phyloP scores from a whole-genome alignment of 2,329 filamentous ascomycete genomes.

The Didymella keratinophila region DNA sequence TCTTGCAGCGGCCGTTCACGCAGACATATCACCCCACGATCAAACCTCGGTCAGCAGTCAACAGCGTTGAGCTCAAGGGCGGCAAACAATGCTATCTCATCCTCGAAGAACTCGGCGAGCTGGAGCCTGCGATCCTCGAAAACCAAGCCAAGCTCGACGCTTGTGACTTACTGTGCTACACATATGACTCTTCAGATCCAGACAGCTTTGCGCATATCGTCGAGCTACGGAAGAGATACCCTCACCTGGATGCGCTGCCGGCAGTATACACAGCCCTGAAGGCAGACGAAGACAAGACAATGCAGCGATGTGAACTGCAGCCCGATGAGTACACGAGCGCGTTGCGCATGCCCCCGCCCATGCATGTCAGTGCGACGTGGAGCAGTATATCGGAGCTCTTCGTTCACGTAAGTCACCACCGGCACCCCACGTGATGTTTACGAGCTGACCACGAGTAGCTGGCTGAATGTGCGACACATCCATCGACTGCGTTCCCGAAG shows the following conservation, averaged over 20 bases:
- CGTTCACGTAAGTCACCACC: conserved; percentile 62
- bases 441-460: conserved; percentile 57
- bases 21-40: conserved; percentile 90
- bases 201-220: conserved; percentile 95
- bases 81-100: conserved; percentile 98
- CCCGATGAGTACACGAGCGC: conserved; percentile 89
- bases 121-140: conserved; percentile 94
- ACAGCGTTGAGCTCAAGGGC: conserved; percentile 93
- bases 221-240: conserved; percentile 77
- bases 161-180: conserved; percentile 93
- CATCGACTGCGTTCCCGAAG: conserved; percentile 87
- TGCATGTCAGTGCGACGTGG: conserved; percentile 97
- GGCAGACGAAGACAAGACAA: conserved; percentile 94
- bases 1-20: conserved; percentile 87
- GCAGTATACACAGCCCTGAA: conserved; percentile 93
- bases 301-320: conserved; percentile 86
- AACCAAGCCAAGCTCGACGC: conserved; percentile 89
- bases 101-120: conserved; percentile 89
- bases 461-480: conserved; percentile 90
- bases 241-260: conserved; percentile 86
- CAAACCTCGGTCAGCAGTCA: conserved; percentile 90
- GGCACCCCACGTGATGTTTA: not conserved
- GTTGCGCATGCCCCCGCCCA: conserved; percentile 85
- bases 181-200: conserved; percentile 95
- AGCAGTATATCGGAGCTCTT: conserved; percentile 93